These are phyloP conservation scores for Larix sibirica DNA, from an alignment of 83 land plant species.

Conservation along the genomic window DNA sequence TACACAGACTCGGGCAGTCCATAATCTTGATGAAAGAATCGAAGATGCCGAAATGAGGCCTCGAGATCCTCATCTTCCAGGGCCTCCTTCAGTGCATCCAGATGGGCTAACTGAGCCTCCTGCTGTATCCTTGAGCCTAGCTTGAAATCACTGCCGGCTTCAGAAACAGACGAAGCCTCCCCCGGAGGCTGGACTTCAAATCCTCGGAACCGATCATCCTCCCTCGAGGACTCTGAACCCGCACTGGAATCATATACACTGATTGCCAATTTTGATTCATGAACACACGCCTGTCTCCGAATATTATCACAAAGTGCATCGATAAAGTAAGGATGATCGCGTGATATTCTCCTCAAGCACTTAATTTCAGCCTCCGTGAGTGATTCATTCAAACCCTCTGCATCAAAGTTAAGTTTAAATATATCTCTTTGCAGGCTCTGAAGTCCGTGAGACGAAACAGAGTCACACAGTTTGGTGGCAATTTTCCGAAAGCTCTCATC, in stretches of 20 bases:
- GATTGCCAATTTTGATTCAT: conserved; percentile 31
- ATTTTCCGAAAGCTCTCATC: too few relatives aligned
- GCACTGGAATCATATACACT: conserved; percentile 13
- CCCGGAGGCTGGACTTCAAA: conserved; percentile 7
- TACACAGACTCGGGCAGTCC: conserved; percentile 52
- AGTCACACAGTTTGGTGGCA: conserved; percentile 17
- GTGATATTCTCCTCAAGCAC: conserved; percentile 25
- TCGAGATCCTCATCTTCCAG: conserved; percentile 35
- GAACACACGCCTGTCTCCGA: conserved; percentile 24
- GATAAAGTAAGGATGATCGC: conserved; percentile 40
- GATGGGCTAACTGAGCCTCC: conserved; percentile 53
- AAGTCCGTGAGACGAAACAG: conserved; percentile 22
- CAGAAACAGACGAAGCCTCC: not conserved
- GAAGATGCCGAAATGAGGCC: conserved; percentile 39
- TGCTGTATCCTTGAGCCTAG: conserved; percentile 21
- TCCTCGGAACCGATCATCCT: conserved; percentile 24
- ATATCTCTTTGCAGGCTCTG: conserved; percentile 33
- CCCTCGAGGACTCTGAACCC: not conserved
- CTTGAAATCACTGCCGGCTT: conserved; percentile 1
- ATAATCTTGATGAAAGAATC: conserved; percentile 46
- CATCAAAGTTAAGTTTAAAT: not conserved
- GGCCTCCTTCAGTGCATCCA: conserved; percentile 44
- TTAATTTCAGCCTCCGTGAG: conserved; percentile 31
- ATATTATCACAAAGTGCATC: conserved; percentile 53
- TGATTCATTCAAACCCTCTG: not conserved